These are phyloP conservation scores for Nannochloris sp. DNA, from an alignment of 139 green algal genomes.

Conservation along the genomic window DNA sequence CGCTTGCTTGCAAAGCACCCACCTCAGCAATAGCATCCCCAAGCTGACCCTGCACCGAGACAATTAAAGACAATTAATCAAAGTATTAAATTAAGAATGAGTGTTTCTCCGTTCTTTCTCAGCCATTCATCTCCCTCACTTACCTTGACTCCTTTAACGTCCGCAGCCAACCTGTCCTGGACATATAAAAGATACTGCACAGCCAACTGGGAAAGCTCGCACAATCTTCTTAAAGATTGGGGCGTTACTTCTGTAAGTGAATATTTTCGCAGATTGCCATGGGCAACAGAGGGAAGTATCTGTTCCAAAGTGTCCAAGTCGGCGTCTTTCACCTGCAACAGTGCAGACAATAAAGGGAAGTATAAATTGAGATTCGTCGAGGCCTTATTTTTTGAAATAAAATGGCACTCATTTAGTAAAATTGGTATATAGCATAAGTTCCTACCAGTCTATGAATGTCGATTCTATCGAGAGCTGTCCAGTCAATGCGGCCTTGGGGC, in stretches of 20 bases:
- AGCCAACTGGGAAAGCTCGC: slow-evolving; percentile 65
- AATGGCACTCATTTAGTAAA: too few species aligned
- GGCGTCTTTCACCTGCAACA: slow-evolving; percentile 42
- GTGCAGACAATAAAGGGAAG: too few species aligned
- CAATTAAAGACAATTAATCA: neutral
- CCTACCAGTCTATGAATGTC: slow-evolving; percentile 48
- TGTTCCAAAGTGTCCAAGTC: slow-evolving; percentile 61
- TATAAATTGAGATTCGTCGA: neutral
- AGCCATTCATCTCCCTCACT: neutral
- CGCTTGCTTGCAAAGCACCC: neutral
- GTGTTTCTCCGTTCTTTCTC: neutral
- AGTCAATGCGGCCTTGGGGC: slow-evolving; percentile 47
- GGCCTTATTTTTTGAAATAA: neutral
- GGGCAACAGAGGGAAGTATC: slow-evolving; percentile 45
- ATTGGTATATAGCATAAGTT: too few species aligned
- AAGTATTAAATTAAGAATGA: neutral
- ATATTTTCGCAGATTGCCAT: slow-evolving; percentile 63
- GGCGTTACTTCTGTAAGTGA: slow-evolving; percentile 48
- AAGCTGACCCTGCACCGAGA: slow-evolving; percentile 1
- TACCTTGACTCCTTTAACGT: slow-evolving; percentile 4
- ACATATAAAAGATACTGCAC: slow-evolving; percentile 77
- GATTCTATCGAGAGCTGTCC: slow-evolving; percentile 51
- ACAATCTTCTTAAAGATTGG: slow-evolving; percentile 33
- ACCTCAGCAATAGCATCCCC: neutral
- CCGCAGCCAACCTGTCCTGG: slow-evolving; percentile 51